Conservation (phyloP, 2,329 filamentous ascomycete species). For the Graphilbum sp. region DNA sequence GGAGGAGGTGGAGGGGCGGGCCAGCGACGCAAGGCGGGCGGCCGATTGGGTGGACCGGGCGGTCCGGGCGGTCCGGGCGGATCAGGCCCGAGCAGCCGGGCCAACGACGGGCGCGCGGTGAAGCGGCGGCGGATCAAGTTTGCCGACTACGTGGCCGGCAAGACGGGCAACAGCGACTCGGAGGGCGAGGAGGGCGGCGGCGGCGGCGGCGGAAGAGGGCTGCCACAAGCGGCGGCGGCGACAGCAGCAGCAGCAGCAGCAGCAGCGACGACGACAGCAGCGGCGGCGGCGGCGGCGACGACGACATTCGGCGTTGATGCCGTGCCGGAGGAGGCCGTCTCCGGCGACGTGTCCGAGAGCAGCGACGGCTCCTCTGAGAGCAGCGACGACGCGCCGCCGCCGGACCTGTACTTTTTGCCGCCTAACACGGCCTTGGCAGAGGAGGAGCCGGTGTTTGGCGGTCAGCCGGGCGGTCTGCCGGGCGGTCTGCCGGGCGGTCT, state of each 20-base stretch:
- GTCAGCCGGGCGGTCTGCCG: too few relatives aligned
- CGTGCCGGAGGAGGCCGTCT: too few relatives aligned
- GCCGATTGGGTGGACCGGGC: not conserved
- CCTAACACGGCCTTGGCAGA: too few relatives aligned
- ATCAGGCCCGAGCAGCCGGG: not conserved
- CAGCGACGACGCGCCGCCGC: too few relatives aligned
- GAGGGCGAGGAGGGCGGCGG: not conserved
- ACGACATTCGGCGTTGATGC: too few relatives aligned
- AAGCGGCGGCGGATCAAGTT: constrained; percentile 1
- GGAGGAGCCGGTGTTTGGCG: too few relatives aligned
- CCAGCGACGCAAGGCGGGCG: not conserved
- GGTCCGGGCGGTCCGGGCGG: not conserved
- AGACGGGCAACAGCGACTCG: not conserved
- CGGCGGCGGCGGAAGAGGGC: not conserved
- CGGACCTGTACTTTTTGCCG: too few relatives aligned
- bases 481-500: too few relatives aligned
- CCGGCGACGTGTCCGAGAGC: too few relatives aligned
- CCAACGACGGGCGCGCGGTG: not conserved
- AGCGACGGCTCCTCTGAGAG: too few relatives aligned
- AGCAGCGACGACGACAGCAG: not conserved
- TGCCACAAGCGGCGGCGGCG: not conserved
- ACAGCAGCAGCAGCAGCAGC: too few relatives aligned
- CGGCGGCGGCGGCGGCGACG: not conserved
- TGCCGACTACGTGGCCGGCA: constrained; percentile 7
- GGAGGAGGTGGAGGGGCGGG: not conserved